Evolutionary conservation across 352 stramenopile species (phyloP), one percentile per base, ranked within the genome.

Genomic region (Globisporangium echinulatum): DNA sequence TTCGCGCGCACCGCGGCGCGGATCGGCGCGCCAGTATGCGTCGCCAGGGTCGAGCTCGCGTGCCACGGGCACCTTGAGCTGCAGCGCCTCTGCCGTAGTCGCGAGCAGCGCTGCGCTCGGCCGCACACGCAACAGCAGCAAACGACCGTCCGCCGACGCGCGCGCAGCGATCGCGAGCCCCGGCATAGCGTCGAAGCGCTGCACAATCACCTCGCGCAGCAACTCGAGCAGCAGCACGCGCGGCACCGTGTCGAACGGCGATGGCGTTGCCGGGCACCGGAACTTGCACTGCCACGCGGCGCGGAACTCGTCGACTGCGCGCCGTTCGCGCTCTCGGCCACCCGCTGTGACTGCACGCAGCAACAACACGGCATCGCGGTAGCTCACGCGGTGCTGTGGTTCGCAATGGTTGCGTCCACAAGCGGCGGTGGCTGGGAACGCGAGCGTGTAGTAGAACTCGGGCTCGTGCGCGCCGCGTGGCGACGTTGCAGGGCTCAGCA

Each of bases 361-460:
- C 48, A 84, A 70, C 36, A 66, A 61, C 19, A 75, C 71, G 4
- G 82, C 76, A 8, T 86, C 69, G 0, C 54, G 50, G 50, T 78
- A 91, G 55, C 49, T 74, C 19, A 93, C 67, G 43, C 81, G 83
- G 6, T 66, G 58, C 48, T 56, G 19, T 19, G 14, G 56, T 46
- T 8, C 7, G 14, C n/a, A 15, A 36, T 38, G n/a, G 19, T 6
- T 40, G 40, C 68, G 70, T 33, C 25, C 25, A 33, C 25, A 33
- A 33, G 25, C 25, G 25, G 25, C 25, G 1, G 71, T 78, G 64
- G 71, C 74, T 55, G 77, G 70, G 54, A 93, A 93, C 39, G 81
- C 78, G 36, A 93, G 67, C 42, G 78, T 86, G 71, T 93, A 93
- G 63, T 78, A 83, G 66, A 83, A 91, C 40, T 78, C 73, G 52